Evolutionary conservation across 306 rosid species (phyloP).

Genomic region (Sphenostylis stenocarpa): DNA sequence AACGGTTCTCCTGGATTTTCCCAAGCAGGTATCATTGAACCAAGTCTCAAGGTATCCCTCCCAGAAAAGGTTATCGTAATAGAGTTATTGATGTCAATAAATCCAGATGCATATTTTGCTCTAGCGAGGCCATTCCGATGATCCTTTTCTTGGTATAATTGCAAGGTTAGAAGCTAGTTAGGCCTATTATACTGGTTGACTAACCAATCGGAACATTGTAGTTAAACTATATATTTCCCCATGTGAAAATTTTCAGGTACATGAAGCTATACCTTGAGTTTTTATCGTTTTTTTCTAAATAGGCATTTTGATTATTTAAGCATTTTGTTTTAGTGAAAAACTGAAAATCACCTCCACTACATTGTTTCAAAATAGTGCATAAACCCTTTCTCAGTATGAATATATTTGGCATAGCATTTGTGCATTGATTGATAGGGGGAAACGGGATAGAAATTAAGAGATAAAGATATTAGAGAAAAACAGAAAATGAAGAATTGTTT

Average conservation of each 20-base stretch:
- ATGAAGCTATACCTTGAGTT: constrained; percentile 14
- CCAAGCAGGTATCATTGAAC: constrained; percentile 69
- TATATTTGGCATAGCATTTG: background rate
- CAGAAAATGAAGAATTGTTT: background rate
- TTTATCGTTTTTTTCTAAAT: background rate
- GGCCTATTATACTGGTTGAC: constrained; percentile 8
- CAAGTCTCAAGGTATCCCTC: constrained; percentile 59
- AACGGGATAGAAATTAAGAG: background rate
- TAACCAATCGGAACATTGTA: constrained; percentile 9
- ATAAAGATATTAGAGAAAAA: background rate
- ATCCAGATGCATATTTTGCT: constrained; percentile 71
- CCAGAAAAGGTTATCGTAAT: constrained; percentile 58
- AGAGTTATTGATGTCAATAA: constrained; percentile 81
- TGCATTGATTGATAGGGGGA: background rate
- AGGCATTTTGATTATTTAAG: constrained; percentile 10
- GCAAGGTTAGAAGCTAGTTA: background rate
- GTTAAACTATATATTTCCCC: background rate
- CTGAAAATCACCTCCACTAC: background rate
- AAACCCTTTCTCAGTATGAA: background rate
- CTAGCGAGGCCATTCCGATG: constrained; percentile 64
- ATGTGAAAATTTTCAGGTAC: constrained; percentile 11
- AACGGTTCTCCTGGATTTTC: constrained; percentile 24
- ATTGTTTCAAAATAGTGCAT: background rate
- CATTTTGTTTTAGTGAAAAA: background rate
- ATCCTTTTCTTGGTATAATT: background rate